Evolutionary conservation across 768 basidiomycete genomes (phyloP).

Genomic region (Thelephora ganbajun): DNA sequence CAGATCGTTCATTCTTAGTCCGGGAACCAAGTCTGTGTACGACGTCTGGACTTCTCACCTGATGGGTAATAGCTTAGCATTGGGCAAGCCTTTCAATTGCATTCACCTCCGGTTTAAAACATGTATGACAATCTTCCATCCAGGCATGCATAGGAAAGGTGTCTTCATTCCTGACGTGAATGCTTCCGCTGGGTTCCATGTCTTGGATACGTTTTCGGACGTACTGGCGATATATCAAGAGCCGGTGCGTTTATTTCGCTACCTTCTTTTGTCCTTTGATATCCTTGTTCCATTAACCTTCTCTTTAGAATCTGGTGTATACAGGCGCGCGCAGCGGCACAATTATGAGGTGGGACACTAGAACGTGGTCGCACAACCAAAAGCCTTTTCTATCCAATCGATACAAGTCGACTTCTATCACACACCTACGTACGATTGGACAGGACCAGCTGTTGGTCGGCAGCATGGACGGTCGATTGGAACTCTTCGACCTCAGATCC

Average conservation of each 20-base stretch:
- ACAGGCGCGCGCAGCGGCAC: slow-evolving; percentile 4
- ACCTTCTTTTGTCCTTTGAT: background rate
- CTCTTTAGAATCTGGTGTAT: slow-evolving; percentile 9
- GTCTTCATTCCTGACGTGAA: slow-evolving; percentile 40
- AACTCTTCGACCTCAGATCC: slow-evolving; percentile 51
- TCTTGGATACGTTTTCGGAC: slow-evolving; percentile 43
- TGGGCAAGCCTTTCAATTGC: slow-evolving; percentile 28
- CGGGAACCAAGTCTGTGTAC: slow-evolving; percentile 25
- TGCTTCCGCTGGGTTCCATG: slow-evolving; percentile 15
- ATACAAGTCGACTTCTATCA: slow-evolving; percentile 26
- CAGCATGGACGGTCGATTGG: slow-evolving; percentile 51
- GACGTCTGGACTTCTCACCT: slow-evolving; percentile 49
- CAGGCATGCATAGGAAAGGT: slow-evolving; percentile 41
- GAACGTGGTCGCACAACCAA: slow-evolving; percentile 1
- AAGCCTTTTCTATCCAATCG: slow-evolving; percentile 27
- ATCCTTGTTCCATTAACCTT: background rate
- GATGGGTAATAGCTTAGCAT: slow-evolving; percentile 28
- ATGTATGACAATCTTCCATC: background rate
- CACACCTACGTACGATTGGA: slow-evolving; percentile 34
- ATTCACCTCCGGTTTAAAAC: slow-evolving; percentile 2
- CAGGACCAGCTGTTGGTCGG: slow-evolving; percentile 42
- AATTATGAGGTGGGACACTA: background rate
- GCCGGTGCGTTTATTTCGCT: slow-evolving; percentile 22
- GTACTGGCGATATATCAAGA: slow-evolving; percentile 46
- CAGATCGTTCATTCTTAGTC: slow-evolving; percentile 10